These are phyloP conservation scores for Eimeria sp. DNA, from an alignment of 169 alveolate genomes.

Conservation along the genomic window DNA sequence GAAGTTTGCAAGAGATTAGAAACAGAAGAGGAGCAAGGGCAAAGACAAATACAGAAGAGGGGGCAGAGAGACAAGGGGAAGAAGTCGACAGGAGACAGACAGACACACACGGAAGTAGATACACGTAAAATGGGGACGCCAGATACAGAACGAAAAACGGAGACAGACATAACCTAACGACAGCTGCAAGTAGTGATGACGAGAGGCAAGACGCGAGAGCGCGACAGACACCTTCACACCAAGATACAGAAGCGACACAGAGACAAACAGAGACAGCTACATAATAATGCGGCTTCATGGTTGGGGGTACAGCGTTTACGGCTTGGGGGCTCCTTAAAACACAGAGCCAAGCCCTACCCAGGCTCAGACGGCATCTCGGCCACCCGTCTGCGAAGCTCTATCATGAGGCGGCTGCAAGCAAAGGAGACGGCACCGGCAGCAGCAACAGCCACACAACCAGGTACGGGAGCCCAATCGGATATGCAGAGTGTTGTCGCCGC, in stretches of 20 bases:
- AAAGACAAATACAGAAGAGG: background rate
- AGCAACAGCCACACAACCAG: background rate
- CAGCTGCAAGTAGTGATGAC: background rate
- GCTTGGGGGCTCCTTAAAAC: background rate
- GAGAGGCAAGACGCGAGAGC: background rate
- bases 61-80: background rate
- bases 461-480: background rate
- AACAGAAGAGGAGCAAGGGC: background rate
- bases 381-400: slow-evolving; percentile 12
- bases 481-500: background rate
- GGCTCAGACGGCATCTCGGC: slow-evolving; percentile 22
- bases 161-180: no score
- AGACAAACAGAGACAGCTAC: background rate
- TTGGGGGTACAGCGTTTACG: background rate
- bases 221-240: background rate
- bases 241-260: background rate
- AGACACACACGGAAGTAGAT: background rate
- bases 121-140: background rate
- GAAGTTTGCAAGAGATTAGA: background rate
- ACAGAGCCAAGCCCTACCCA: background rate
- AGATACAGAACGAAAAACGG: no score
- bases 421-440: background rate
- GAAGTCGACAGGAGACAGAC: background rate
- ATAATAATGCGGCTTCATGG: background rate
- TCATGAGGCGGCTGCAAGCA: background rate